A percentile compares a stretch with the other conserved stretches of the same genome.
These are phyloP conservation scores for Scutellaria barbata DNA, from an alignment of 257 asterid species.

Conservation along the genomic window DNA sequence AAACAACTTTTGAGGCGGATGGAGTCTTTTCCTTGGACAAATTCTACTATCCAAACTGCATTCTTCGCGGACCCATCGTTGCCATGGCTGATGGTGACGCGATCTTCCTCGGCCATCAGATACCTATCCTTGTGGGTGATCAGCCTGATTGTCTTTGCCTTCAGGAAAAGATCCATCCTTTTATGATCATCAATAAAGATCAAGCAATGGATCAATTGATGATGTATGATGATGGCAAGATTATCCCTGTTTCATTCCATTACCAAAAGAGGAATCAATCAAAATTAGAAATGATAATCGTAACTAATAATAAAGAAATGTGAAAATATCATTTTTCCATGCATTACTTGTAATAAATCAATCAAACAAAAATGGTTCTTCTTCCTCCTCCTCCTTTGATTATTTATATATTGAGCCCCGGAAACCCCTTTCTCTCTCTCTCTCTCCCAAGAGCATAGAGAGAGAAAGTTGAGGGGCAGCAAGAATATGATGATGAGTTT, in stretches of 20 bases:
- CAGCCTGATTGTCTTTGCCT: constrained; percentile 55
- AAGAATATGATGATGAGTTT: not conserved
- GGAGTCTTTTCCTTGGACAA: constrained; percentile 40
- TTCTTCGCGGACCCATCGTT: constrained; percentile 50
- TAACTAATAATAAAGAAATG: not conserved
- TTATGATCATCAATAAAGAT: not conserved
- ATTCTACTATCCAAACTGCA: constrained; percentile 60
- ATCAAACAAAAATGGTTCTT: not conserved
- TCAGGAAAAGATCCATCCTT: constrained; percentile 66
- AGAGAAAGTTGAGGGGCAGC: constrained; percentile 8
- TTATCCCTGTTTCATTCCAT: too few relatives aligned
- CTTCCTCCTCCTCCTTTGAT: not conserved
- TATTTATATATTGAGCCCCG: not conserved
- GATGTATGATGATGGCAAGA: too few relatives aligned
- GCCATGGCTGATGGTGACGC: constrained; percentile 46
- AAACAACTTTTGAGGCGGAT: constrained; percentile 64
- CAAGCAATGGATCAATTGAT: too few relatives aligned
- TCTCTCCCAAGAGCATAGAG: constrained; percentile 14
- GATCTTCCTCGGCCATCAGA: constrained; percentile 66
- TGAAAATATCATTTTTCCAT: not conserved
- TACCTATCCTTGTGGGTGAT: constrained; percentile 58
- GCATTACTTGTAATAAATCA: constrained; percentile 24
- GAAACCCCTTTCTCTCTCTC: not conserved
- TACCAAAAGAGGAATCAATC: too few relatives aligned
- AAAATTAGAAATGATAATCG: too few relatives aligned